Conservation (phyloP, 2,329 filamentous ascomycete species). For the Macroventuria anomochaeta region DNA sequence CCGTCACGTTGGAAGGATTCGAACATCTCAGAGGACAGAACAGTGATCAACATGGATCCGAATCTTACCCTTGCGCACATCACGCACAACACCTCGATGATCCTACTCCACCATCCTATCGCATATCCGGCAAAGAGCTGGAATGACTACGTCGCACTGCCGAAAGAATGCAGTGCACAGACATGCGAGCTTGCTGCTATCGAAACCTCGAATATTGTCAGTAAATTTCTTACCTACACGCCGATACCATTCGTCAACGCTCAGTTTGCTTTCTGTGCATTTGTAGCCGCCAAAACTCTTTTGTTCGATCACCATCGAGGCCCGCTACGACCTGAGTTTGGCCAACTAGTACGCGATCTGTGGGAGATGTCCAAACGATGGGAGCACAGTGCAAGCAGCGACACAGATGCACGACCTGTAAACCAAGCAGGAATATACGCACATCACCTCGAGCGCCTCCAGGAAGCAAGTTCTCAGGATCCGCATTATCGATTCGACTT, state of each 20-base stretch:
- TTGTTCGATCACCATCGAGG: slow-evolving; percentile 32
- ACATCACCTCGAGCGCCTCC: slow-evolving; percentile 31
- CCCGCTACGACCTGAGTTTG: slow-evolving; percentile 34
- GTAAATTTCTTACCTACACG: slow-evolving; percentile 40
- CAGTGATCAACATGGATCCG: slow-evolving; percentile 44
- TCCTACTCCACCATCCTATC: slow-evolving; percentile 43
- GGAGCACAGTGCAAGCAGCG: slow-evolving; percentile 9
- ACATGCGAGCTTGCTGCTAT: slow-evolving; percentile 44
- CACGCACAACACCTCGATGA: slow-evolving; percentile 47
- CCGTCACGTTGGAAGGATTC: slow-evolving; percentile 45
- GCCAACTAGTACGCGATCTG: slow-evolving; percentile 30
- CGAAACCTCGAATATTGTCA: slow-evolving; percentile 44
- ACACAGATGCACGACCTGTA: background rate
- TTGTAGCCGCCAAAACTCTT: slow-evolving; percentile 42
- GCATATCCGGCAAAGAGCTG: slow-evolving; percentile 40
- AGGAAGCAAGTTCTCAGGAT: slow-evolving; percentile 30
- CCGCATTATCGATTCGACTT: slow-evolving; percentile 35
- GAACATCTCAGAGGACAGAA: slow-evolving; percentile 38
- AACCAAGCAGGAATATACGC: slow-evolving; percentile 41
- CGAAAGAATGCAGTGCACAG: slow-evolving; percentile 43
- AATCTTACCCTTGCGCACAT: slow-evolving; percentile 46
- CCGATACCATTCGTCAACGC: slow-evolving; percentile 44
- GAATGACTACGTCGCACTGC: slow-evolving; percentile 42
- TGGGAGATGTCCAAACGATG: slow-evolving; percentile 41
- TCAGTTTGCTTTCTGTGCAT: slow-evolving; percentile 44